These are phyloP conservation scores for Aspergillus saccharolyticus DNA, from an alignment of 495 filamentous ascomycete species.

Conservation along the genomic window DNA sequence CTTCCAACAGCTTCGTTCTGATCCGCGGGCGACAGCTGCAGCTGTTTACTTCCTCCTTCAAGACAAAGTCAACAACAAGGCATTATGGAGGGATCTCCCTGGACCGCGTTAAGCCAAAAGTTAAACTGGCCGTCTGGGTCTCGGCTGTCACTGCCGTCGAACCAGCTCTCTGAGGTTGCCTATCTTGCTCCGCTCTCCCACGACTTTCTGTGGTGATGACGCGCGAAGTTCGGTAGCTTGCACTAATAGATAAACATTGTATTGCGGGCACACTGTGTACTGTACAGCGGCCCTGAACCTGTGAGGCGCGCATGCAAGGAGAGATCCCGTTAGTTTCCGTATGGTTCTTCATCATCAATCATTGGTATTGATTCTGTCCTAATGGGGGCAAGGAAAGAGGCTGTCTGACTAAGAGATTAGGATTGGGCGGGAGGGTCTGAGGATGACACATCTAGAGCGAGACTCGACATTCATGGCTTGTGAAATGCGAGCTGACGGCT, in stretches of 20 bases:
- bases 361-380: no score
- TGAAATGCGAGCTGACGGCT: background rate
- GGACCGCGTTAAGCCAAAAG: background rate
- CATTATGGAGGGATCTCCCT: background rate
- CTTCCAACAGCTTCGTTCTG: background rate
- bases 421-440: background rate
- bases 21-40: background rate
- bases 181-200: background rate
- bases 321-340: constrained; percentile 4
- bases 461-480: background rate
- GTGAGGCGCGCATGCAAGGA: constrained; percentile 11
- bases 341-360: background rate
- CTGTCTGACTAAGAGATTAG: constrained; percentile 1
- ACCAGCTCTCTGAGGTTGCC: background rate
- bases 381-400: no score
- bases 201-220: background rate
- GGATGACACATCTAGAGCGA: background rate
- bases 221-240: background rate
- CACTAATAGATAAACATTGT: constrained; percentile 6
- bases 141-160: constrained; percentile 12
- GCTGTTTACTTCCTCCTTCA: background rate
- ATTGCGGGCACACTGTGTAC: background rate
- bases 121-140: background rate
- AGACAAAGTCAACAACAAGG: background rate
- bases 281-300: constrained; percentile 1